Base-by-base conservation (phyloP, 805 yeast species). In the Suhomyces canberraensis region DNA sequence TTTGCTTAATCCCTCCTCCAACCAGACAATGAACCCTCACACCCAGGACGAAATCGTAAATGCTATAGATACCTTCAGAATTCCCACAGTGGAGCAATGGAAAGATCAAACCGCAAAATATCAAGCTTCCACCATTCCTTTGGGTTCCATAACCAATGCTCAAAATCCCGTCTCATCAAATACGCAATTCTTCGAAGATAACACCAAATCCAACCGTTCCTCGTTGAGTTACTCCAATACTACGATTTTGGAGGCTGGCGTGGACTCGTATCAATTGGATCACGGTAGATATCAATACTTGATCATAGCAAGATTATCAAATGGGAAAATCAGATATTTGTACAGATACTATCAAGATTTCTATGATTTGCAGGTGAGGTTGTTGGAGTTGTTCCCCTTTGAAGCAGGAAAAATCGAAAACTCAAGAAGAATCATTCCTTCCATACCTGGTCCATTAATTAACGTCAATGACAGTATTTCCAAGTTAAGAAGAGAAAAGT, bases 61-160 rank as follows among this genome's bases (percentile, higher is more conserved):
- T 35, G 72, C 79, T 25, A 82, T 93, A 28, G 65, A 70, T 34
- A 64, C 67, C 20, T 88, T 85, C 29, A 76, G 78, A 36, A 74
- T 93, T 44, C 98, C 99, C 11, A 80, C 90, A 0, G 96, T 93
- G 13, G 96, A 89, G 45, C 93, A 89, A 56, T 93, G 99, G 99
- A 93, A 93, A 62, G 77, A 75, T 36, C 78, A 78, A 47, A 88
- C 93, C 19, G 95, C 96, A 11, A 85, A 79, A 58, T 95, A 93
- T 61, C 91, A 91, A 62, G 96, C 96, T 2, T 79, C 87, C 45
- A 81, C 90, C 25, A 86, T 88, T 29, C 83, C 88, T 6, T 62
- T 87, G 37, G 87, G 86, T 3, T 56, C 64, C 11, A 63, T 67
- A 16, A 58, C 70, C 16, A 49, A 50, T 33, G 38, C 33, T 26